These are phyloP conservation scores for Trichophyton benhamiae DNA, from an alignment of 2,329 filamentous ascomycete genomes.

Conservation along the genomic window DNA sequence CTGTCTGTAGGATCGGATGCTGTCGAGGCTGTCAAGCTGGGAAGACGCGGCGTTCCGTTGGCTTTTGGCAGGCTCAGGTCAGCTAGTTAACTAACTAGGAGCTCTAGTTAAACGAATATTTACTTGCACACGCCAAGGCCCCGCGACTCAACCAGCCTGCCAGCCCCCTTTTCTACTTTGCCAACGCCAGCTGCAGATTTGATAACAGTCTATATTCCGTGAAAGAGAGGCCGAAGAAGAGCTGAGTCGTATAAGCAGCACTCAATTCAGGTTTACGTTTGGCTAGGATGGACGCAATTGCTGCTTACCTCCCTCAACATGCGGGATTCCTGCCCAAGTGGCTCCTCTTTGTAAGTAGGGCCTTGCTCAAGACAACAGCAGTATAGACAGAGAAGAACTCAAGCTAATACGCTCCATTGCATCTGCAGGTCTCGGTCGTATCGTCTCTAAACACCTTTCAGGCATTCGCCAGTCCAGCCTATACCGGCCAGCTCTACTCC, in stretches of 20 bases:
- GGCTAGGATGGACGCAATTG: constrained; percentile 10
- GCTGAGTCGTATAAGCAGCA: background rate
- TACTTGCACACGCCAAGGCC: background rate
- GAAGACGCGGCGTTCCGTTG: background rate
- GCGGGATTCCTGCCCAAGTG: constrained; percentile 50
- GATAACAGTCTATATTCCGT: background rate
- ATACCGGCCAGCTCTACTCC: constrained; percentile 71
- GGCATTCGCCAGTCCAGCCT: constrained; percentile 66
- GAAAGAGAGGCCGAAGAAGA: background rate
- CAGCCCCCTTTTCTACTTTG: background rate
- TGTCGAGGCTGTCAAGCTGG: background rate
- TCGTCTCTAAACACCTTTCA: constrained; percentile 78
- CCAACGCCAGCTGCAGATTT: too few relatives aligned
- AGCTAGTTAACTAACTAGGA: too few relatives aligned
- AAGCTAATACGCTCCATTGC: constrained; percentile 8
- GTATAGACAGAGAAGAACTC: background rate
- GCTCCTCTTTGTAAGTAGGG: constrained; percentile 47
- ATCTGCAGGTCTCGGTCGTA: constrained; percentile 59
- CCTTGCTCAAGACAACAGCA: background rate
- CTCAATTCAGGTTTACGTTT: background rate
- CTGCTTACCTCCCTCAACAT: constrained; percentile 25
- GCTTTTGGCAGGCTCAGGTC: background rate
- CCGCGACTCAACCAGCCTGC: background rate
- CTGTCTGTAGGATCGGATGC: background rate
- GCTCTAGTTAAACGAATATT: background rate